These are phyloP conservation scores for Urochloa ruziziensis DNA, from an alignment of 176 grass and related monocot species.

Conservation along the genomic window DNA sequence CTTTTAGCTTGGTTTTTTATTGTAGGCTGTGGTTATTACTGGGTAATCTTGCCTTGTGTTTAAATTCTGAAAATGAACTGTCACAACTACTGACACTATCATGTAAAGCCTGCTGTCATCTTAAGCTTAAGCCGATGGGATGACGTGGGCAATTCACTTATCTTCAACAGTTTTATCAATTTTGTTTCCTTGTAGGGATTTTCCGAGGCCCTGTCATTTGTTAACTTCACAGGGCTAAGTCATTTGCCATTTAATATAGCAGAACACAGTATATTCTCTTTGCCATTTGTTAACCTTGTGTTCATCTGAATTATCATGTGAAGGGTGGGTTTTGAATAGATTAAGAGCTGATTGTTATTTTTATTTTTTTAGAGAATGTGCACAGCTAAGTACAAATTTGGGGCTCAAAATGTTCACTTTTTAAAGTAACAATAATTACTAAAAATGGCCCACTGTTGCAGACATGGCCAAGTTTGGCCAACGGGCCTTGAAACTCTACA, in stretches of 20 bases:
- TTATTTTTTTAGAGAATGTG: background rate
- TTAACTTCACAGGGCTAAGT: background rate
- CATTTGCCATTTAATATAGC: background rate
- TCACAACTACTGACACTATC: background rate
- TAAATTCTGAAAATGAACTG: background rate
- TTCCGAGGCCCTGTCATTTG: background rate
- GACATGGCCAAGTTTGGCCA: background rate
- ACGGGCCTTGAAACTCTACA: background rate
- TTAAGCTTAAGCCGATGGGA: too few relatives aligned
- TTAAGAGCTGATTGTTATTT: background rate
- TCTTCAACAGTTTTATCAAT: background rate
- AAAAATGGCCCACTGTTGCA: background rate
- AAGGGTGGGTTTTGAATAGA: background rate
- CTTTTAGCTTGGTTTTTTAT: background rate
- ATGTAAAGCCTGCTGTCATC: background rate
- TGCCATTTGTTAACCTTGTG: background rate
- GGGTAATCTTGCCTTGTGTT: background rate
- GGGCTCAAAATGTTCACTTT: background rate
- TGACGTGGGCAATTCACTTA: too few relatives aligned
- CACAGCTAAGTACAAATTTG: background rate
- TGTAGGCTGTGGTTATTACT: background rate
- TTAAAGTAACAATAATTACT: background rate
- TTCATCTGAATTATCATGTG: background rate
- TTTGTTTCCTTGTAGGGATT: background rate
- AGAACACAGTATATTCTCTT: background rate